A percentile compares a stretch with the other conserved stretches of the same genome.
Conservation (phyloP, 2,329 filamentous ascomycete species). For the Paradendryphiella salina region DNA sequence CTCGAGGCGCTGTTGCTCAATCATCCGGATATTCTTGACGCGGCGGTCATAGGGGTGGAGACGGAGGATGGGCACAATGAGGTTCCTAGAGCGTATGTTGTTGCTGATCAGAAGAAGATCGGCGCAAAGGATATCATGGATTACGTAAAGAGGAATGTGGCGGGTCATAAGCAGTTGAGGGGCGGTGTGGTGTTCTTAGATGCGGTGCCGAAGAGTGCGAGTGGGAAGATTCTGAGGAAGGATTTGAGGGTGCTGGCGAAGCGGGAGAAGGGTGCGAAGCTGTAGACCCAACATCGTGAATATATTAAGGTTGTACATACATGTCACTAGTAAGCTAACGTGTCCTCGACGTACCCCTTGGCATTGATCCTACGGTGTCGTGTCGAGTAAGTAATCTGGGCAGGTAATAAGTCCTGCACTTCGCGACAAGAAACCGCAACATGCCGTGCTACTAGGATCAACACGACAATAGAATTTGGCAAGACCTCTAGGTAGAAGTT, state of each 20-base stretch:
- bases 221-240: slow-evolving; percentile 46
- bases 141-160: slow-evolving; percentile 40
- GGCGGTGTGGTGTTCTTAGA: slow-evolving; percentile 46
- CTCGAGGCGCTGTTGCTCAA: slow-evolving; percentile 52
- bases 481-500: too few species aligned
- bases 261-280: slow-evolving; percentile 26
- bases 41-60: slow-evolving; percentile 52
- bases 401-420: too few species aligned
- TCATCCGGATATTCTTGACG: slow-evolving; percentile 50
- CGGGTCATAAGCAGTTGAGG: slow-evolving; percentile 43
- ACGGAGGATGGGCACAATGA: slow-evolving; percentile 46
- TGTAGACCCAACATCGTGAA: neutral
- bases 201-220: slow-evolving; percentile 43
- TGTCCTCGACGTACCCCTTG: too few species aligned
- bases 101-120: slow-evolving; percentile 42
- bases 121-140: slow-evolving; percentile 37
- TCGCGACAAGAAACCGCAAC: too few species aligned
- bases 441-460: too few species aligned
- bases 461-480: too few species aligned
- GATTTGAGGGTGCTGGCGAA: slow-evolving; percentile 42
- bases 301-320: too few species aligned
- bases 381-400: too few species aligned
- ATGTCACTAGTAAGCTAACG: too few species aligned
- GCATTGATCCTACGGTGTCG: too few species aligned
- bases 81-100: slow-evolving; percentile 50